A percentile compares a stretch with the other conserved stretches of the same genome.
phyloP scores from a whole-genome alignment of 768 basidiomycete genomes.

The Hemileccinum rubropunctum region DNA sequence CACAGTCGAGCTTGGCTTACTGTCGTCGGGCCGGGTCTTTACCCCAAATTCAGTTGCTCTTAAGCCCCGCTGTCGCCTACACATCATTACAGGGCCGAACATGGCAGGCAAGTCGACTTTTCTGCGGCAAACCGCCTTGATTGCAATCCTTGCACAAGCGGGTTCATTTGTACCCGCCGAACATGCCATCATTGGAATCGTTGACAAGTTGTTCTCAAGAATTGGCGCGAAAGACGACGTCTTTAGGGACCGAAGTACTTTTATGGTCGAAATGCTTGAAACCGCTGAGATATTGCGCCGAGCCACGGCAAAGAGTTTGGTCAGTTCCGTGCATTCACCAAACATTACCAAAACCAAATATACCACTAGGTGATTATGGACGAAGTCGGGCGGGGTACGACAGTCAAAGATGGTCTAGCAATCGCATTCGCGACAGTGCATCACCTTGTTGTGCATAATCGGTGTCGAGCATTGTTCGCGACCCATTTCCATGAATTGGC shows the following conservation, averaged over 20 bases:
- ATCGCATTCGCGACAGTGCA: constrained; percentile 91
- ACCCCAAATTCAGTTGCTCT: constrained; percentile 80
- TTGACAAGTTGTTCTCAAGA: constrained; percentile 91
- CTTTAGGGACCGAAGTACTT: constrained; percentile 90
- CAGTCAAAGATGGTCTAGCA: constrained; percentile 86
- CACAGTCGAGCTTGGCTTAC: constrained; percentile 85
- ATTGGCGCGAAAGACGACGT: constrained; percentile 95
- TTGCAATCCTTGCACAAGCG: constrained; percentile 85
- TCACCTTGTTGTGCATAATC: constrained; percentile 68
- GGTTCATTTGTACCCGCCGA: constrained; percentile 95
- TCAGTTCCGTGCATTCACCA: constrained; percentile 34
- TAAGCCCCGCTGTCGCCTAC: constrained; percentile 58
- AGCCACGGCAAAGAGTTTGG: constrained; percentile 82
- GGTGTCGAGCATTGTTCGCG: constrained; percentile 87
- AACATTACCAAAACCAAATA: constrained; percentile 4
- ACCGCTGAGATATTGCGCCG: constrained; percentile 85
- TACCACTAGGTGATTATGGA: constrained; percentile 90
- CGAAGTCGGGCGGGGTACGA: constrained; percentile 97
- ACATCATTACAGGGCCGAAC: constrained; percentile 91
- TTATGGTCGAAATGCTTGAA: constrained; percentile 98
- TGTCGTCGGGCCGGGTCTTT: constrained; percentile 71
- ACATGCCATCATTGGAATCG: constrained; percentile 72
- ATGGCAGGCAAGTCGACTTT: constrained; percentile 96
- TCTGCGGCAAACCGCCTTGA: constrained; percentile 87
- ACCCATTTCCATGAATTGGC: constrained; percentile 98